These are phyloP conservation scores for Cyberlindnera mississippiensis DNA, from an alignment of 805 yeast species.

Conservation along the genomic window DNA sequence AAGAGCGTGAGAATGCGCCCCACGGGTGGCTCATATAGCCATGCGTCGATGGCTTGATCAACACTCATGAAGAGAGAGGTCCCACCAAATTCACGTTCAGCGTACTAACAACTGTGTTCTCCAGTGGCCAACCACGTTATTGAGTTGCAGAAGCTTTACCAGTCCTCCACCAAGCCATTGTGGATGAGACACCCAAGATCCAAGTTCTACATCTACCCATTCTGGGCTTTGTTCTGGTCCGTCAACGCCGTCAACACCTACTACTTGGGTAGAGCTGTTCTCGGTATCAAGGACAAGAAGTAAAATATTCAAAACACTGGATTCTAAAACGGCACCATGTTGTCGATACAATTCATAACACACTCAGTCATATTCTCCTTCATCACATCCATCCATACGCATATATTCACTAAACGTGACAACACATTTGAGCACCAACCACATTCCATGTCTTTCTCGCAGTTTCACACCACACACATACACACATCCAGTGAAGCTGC, in stretches of 20 bases:
- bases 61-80: background rate
- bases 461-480: background rate
- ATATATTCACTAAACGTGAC: too few relatives aligned
- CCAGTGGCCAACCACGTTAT: conserved; percentile 44
- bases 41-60: background rate
- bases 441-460: background rate
- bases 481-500: background rate
- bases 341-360: background rate
- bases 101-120: conserved; percentile 16
- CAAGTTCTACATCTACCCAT: conserved; percentile 30
- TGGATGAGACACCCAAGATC: conserved; percentile 47
- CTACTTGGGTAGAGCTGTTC: conserved; percentile 60
- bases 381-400: too few relatives aligned
- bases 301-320: background rate
- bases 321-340: background rate
- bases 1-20: background rate
- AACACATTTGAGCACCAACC: too few relatives aligned
- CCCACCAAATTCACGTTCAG: background rate
- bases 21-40: background rate
- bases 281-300: conserved; percentile 54
- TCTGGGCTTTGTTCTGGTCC: conserved; percentile 30
- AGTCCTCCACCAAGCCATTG: conserved; percentile 52
- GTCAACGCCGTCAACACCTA: conserved; percentile 24
- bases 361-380: background rate
- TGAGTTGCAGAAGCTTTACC: conserved; percentile 57